These are phyloP conservation scores for Erodium moschatum DNA, from an alignment of 441 rosid genomes.

Conservation along the genomic window DNA sequence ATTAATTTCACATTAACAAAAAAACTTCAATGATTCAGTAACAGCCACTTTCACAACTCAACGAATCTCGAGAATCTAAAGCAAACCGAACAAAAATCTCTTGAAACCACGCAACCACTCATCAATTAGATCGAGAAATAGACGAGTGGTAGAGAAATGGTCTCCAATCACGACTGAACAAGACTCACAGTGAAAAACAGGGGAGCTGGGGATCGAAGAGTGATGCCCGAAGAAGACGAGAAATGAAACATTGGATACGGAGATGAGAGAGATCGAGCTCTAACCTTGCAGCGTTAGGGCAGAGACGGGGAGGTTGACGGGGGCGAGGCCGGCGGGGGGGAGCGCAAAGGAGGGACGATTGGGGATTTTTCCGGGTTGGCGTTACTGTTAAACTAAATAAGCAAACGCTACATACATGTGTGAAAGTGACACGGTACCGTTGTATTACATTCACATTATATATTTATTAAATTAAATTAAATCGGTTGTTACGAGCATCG, in stretches of 20 bases:
- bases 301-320: background rate
- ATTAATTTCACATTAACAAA: background rate
- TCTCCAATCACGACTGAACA: background rate
- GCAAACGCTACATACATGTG: background rate
- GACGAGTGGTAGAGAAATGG: background rate
- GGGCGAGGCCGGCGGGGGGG: background rate
- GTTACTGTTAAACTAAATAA: background rate
- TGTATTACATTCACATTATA: background rate
- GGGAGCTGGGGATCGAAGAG: background rate
- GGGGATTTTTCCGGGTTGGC: background rate
- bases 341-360: background rate
- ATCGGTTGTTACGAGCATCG: too few relatives aligned
- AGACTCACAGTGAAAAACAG: background rate
- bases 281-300: background rate
- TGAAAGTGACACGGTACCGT: background rate
- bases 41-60: background rate
- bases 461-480: too few relatives aligned
- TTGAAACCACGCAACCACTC: background rate
- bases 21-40: background rate
- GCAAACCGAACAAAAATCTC: background rate
- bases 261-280: background rate
- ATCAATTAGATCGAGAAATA: background rate
- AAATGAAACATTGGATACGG: background rate
- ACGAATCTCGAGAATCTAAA: background rate
- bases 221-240: background rate